Conservation (phyloP, 306 rosid species). For the Dryas alaskensis region DNA sequence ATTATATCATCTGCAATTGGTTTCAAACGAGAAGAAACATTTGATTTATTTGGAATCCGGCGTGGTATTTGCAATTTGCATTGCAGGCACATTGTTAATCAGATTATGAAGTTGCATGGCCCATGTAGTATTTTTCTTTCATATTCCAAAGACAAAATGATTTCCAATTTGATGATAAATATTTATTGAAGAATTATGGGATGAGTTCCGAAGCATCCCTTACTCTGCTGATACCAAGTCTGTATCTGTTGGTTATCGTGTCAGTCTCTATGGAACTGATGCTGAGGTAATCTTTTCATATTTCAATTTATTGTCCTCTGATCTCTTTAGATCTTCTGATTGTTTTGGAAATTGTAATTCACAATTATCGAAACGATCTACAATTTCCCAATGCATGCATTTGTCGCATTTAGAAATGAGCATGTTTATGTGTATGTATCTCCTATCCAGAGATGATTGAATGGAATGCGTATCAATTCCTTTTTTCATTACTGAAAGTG, state of each 20-base stretch:
- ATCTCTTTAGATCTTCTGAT: neutral
- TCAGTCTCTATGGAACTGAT: slow-evolving; percentile 84
- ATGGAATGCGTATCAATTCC: neutral
- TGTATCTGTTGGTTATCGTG: slow-evolving; percentile 77
- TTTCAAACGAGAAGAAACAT: too few relatives aligned
- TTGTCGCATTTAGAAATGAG: neutral
- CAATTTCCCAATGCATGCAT: too few relatives aligned
- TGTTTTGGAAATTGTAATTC: neutral
- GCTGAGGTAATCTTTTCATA: slow-evolving; percentile 53
- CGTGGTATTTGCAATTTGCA: too few relatives aligned
- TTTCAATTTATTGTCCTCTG: neutral
- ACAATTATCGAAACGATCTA: neutral
- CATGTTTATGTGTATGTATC: neutral
- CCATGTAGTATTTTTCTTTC: slow-evolving; percentile 41
- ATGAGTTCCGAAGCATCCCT: slow-evolving; percentile 62
- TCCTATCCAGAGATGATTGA: neutral
- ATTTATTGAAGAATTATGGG: slow-evolving; percentile 65
- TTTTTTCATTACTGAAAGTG: too few relatives aligned
- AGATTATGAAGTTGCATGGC: slow-evolving; percentile 74
- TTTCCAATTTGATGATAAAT: neutral
- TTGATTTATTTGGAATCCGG: too few relatives aligned
- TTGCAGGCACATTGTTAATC: slow-evolving; percentile 68
- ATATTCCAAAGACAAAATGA: neutral
- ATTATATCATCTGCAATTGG: too few relatives aligned
- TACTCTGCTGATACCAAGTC: slow-evolving; percentile 65